phyloP scores from a whole-genome alignment of 140 eudicot genomes.

The Stevia rebaudiana region DNA sequence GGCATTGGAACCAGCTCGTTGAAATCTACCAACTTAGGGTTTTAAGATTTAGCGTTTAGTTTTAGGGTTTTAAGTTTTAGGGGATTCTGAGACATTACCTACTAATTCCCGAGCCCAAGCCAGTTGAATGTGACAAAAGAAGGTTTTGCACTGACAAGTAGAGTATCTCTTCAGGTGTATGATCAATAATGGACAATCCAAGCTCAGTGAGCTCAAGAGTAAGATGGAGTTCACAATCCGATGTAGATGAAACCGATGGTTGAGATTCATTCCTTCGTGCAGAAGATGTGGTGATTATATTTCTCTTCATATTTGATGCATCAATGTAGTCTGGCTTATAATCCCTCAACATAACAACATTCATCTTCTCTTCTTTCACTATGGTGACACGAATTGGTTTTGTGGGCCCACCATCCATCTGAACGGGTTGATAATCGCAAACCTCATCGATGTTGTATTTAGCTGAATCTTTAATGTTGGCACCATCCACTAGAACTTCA shows the following conservation, averaged over 20 bases:
- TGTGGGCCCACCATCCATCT: conserved; percentile 50
- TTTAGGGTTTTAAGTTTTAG: no score
- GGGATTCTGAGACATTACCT: conserved; percentile 81
- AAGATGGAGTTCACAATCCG: conserved; percentile 78
- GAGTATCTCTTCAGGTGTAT: conserved; percentile 97
- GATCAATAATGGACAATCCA: conserved; percentile 87
- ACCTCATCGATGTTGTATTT: conserved; percentile 80
- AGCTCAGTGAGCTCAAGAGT: conserved; percentile 81
- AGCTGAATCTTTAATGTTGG: conserved; percentile 41
- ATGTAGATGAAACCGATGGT: conserved; percentile 28
- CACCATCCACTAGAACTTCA: conserved; percentile 68
- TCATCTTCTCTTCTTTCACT: conserved; percentile 74
- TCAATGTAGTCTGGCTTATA: conserved; percentile 61
- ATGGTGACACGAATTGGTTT: conserved; percentile 66
- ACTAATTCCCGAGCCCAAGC: conserved; percentile 87
- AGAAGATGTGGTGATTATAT: conserved; percentile 30
- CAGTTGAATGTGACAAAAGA: conserved; percentile 80
- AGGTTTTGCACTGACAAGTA: conserved; percentile 79
- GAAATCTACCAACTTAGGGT: no score
- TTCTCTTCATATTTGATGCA: conserved; percentile 12
- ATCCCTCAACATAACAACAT: conserved; percentile 77
- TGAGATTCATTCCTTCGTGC: conserved; percentile 37
- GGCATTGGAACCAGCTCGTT: no score
- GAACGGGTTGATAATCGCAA: conserved; percentile 63
- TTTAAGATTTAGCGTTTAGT: no score